These are phyloP conservation scores for Malassezia sp. DNA, from an alignment of 1,284 basidiomycete genomes.

Conservation along the genomic window DNA sequence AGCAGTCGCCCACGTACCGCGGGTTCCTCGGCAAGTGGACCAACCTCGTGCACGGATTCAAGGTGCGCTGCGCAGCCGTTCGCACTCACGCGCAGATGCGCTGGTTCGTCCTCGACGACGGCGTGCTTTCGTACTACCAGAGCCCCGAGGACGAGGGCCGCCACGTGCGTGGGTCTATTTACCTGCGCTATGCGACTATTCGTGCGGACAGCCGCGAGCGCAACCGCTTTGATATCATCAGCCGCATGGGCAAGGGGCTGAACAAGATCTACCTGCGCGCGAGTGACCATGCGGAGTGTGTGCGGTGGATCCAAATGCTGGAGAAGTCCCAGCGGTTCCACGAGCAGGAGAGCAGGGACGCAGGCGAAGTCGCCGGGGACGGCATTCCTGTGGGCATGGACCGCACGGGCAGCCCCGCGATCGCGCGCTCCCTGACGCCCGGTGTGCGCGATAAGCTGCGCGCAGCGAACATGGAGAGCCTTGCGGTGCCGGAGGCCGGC, in stretches of 20 bases:
- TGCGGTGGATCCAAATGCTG: conserved; percentile 41
- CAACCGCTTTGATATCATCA: conserved; percentile 72
- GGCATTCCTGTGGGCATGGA: too few species aligned
- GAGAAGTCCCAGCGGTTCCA: conserved; percentile 34
- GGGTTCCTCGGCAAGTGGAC: conserved; percentile 63
- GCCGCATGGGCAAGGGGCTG: conserved; percentile 48
- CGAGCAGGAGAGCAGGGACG: too few species aligned
- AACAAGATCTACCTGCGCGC: conserved; percentile 85
- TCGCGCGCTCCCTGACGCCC: too few species aligned
- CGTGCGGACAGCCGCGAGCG: conserved; percentile 51
- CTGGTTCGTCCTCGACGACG: conserved; percentile 87
- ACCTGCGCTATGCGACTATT: conserved; percentile 64
- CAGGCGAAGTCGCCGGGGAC: too few species aligned
- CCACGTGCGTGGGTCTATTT: conserved; percentile 74
- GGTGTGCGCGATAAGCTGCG: too few species aligned
- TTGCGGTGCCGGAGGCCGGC: too few species aligned
- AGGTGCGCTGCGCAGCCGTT: too few species aligned
- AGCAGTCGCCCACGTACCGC: conserved; percentile 36
- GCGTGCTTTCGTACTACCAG: conserved; percentile 64
- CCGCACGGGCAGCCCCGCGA: too few species aligned
- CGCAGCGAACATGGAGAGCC: too few species aligned
- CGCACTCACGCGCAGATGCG: too few species aligned
- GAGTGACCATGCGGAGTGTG: conserved; percentile 51
- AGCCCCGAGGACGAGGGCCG: conserved; percentile 83
- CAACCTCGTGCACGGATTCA: conserved; percentile 80